Evolutionary conservation across 257 asterid genomes (phyloP).

Genomic region (Gardenia jasminoides): DNA sequence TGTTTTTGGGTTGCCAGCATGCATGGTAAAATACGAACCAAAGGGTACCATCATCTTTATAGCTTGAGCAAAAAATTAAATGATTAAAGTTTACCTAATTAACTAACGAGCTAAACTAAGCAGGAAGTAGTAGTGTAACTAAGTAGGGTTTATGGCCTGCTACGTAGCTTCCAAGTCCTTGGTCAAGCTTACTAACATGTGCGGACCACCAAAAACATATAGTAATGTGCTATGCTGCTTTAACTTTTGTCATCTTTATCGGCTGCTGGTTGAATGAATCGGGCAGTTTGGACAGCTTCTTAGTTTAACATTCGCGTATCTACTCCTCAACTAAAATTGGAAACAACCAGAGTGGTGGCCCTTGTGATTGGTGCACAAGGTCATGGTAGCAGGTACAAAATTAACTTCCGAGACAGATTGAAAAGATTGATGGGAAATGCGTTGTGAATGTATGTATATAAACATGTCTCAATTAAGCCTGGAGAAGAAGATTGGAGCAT

Average conservation of each 20-base stretch:
- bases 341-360: neutral
- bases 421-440: constrained; percentile 12
- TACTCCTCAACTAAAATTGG: neutral
- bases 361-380: neutral
- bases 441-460: neutral
- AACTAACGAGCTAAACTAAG: too few species aligned
- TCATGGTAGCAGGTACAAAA: constrained; percentile 1
- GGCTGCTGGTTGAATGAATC: neutral
- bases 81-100: too few species aligned
- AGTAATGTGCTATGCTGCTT: too few species aligned
- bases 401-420: neutral
- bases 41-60: too few species aligned
- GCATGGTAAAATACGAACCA: too few species aligned
- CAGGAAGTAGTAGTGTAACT: too few species aligned
- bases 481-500: neutral
- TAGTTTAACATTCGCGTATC: neutral
- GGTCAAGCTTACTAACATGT: neutral
- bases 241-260: too few species aligned
- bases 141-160: too few species aligned
- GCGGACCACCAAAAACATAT: too few species aligned
- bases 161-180: neutral
- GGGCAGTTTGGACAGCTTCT: neutral
- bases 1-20: too few species aligned
- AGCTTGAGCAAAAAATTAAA: too few species aligned
- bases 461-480: neutral